Percentiles rank a stretch among this genome's conserved stretches.
Evolutionary conservation across 495 filamentous ascomycete species (phyloP).

Genomic region (Oidiodendron maius): DNA sequence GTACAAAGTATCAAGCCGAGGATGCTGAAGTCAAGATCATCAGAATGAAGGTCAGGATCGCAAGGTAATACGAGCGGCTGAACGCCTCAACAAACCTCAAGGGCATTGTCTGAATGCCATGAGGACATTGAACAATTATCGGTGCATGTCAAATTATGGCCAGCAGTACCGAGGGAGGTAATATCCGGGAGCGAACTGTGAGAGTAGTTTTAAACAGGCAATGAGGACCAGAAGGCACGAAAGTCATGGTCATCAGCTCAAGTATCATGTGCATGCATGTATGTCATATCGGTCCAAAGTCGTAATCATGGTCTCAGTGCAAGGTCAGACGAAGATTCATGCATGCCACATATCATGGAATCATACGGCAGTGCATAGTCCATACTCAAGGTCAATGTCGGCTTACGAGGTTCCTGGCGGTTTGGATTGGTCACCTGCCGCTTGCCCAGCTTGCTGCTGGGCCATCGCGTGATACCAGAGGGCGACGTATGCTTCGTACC

Average conservation of each 20-base stretch:
- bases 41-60: neutral
- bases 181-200: neutral
- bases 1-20: neutral
- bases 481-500: slow-evolving; percentile 56
- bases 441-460: slow-evolving; percentile 20
- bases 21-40: neutral
- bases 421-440: slow-evolving; percentile 20
- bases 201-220: slow-evolving; percentile 13
- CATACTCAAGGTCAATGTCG: slow-evolving; percentile 11
- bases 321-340: slow-evolving; percentile 16
- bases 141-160: slow-evolving; percentile 11
- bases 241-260: slow-evolving; percentile 10
- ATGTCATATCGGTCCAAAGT: slow-evolving; percentile 18
- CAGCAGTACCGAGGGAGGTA: slow-evolving; percentile 3
- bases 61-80: neutral
- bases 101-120: neutral
- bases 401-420: slow-evolving; percentile 27
- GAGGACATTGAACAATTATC: no score
- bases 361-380: slow-evolving; percentile 17
- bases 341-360: slow-evolving; percentile 23
- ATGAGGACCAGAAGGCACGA: slow-evolving; percentile 8
- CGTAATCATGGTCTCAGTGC: slow-evolving; percentile 24
- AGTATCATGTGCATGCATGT: slow-evolving; percentile 13
- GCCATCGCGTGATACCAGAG: slow-evolving; percentile 56
- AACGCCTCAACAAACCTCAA: neutral